Base-by-base conservation (phyloP, 768 basidiomycete genomes). In the Agaricus sinodeliciosus region DNA sequence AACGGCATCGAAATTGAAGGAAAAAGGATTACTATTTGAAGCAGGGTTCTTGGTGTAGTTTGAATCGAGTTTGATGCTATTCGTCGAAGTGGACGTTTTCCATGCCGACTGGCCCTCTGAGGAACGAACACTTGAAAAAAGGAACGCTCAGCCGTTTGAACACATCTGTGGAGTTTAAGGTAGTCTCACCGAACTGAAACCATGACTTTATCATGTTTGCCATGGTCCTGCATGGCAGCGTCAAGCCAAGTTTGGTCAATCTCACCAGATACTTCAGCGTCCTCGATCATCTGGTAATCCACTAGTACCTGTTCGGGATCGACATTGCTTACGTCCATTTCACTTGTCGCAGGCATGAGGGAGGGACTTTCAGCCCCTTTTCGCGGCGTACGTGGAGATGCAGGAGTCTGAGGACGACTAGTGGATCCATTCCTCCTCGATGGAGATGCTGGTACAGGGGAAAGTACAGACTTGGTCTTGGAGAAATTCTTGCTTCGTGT, bases 181-280 rank as follows among this genome's bases (percentile, higher is more conserved):
- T 42, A 58, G 3, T 54, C 64, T 46, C 57, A 88, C 87, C 88
- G 77, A 58, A 93, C 76, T 22, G 90, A 90, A 18, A 92, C 90
- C 65, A 92, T 82, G 42, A 91, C 90, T 64, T 92, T 91, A 65
- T 91, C 89, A 49, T 88, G 80, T 48, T 78, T 81, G n/a, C 85
- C 83, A 55, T 83, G 79, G 47, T 82, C 75, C 12, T 65, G 64
- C 1, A 68, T 65, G 1, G 65, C 62, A n/a, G 66, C 67, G 50
- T 69, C 57, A 13, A 82, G 61, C 71, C 75, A 71, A 15, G 72
- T 71, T 50, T 83, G 81, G 49, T 89, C 88, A 1, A 88, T 72
- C 49, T 85, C 85, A 0, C 67, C 84, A 9, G 82, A 87, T 7
- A 88, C 59, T 62, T 91, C 88, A 0, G 76, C 70, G 4, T 76